Evolutionary conservation across 257 asterid genomes (phyloP).

Genomic region (Solanum medicagineum): DNA sequence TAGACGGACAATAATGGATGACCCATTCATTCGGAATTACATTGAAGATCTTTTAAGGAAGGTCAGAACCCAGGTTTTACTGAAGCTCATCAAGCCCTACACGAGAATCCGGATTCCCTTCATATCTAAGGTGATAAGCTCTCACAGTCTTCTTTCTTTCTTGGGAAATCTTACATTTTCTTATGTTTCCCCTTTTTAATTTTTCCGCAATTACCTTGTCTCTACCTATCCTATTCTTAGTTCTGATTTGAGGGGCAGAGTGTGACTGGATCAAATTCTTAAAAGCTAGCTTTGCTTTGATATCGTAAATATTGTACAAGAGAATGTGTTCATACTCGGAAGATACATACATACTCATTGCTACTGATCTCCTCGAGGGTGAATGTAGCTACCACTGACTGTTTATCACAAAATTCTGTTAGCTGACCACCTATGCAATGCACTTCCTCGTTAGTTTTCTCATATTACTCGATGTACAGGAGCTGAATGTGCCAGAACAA

Average conservation of each 20-base stretch:
- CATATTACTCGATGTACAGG: slow-evolving; percentile 27
- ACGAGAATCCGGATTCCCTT: slow-evolving; percentile 91
- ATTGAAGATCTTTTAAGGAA: slow-evolving; percentile 96
- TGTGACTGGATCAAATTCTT: not conserved
- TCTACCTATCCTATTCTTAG: not conserved
- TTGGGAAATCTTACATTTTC: not conserved
- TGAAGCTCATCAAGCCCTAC: slow-evolving; percentile 93
- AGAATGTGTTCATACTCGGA: not conserved
- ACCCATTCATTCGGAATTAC: slow-evolving; percentile 84
- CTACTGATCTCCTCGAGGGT: not conserved
- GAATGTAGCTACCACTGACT: not conserved
- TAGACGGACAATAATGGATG: slow-evolving; percentile 96
- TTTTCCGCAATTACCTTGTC: not conserved
- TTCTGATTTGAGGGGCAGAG: not conserved
- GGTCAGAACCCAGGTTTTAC: slow-evolving; percentile 92
- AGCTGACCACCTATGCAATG: not conserved
- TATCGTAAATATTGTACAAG: not conserved
- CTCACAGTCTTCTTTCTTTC: not conserved
- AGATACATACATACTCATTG: not conserved
- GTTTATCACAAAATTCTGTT: not conserved
- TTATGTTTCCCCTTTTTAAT: not conserved
- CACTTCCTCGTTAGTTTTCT: not conserved
- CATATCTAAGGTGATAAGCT: slow-evolving; percentile 63
- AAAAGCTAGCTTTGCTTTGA: not conserved
- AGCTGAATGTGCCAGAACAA: slow-evolving; percentile 89